Percentiles rank a stretch among this genome's conserved stretches.
Evolutionary conservation across 1,139 yeast species (phyloP).

Genomic region (Entelexis sorbosivorans): DNA sequence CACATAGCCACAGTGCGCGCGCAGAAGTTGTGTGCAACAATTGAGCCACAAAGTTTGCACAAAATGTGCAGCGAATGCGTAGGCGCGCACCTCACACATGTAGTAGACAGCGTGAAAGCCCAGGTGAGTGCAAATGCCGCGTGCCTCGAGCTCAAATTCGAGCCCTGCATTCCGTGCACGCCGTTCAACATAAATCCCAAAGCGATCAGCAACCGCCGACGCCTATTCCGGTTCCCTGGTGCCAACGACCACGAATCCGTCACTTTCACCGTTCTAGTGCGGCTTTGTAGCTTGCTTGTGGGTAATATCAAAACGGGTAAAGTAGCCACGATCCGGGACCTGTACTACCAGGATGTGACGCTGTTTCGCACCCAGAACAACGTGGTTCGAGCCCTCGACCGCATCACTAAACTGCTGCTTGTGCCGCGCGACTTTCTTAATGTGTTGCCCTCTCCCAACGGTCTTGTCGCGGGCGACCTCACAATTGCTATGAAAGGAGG

Average conservation of each 20-base stretch:
- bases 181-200: not conserved
- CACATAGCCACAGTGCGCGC: not conserved
- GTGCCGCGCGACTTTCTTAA: conserved; percentile 34
- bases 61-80: conserved; percentile 11
- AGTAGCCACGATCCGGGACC: conserved; percentile 44
- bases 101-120: not conserved
- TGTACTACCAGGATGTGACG: conserved; percentile 54
- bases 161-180: not conserved
- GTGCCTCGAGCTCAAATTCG: not conserved
- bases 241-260: not conserved
- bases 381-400: conserved; percentile 39
- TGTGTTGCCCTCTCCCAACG: conserved; percentile 53
- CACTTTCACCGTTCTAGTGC: conserved; percentile 12
- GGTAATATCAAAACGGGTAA: conserved; percentile 14
- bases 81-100: not conserved
- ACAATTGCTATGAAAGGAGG: conserved; percentile 23
- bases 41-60: not conserved
- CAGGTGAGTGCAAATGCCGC: not conserved
- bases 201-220: not conserved
- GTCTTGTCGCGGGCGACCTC: conserved; percentile 41
- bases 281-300: conserved; percentile 12
- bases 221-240: conserved; percentile 15
- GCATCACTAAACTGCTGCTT: conserved; percentile 25
- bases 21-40: no score
- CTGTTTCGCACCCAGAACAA: conserved; percentile 41